Base-by-base conservation (phyloP, 2,329 filamentous ascomycete species). In the Phaeosphaeria sp. region DNA sequence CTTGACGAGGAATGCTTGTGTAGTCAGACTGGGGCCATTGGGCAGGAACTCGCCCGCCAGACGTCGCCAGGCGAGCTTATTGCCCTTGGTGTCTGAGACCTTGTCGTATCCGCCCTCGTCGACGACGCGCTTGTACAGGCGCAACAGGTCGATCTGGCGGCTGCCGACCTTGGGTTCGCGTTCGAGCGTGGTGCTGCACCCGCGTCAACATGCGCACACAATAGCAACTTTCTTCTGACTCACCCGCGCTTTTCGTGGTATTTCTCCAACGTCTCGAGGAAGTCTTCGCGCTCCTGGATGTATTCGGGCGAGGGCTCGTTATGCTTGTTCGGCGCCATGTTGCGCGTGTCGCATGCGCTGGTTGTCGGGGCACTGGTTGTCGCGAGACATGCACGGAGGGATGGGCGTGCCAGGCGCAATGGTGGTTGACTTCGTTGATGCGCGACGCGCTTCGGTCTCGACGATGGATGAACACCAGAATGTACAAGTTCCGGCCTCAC, bases 1-100 rank as follows among this genome's bases (percentile, higher is more conserved):
- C 80, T 97, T 97, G 55, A 96, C 82, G 57, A 90, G 86, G 78
- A 96, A 96, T 15, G 92, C 92, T 57, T 92, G 87, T n/a, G 92
- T 91, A 6, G 92, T 86, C 59, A 91, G 87, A 72, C 94, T 93
- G 20, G 61, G 67, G 55, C 88, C 88, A 71, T 87, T 87, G 62
- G 93, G 86, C 49, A 91, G 87, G 56, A 96, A 89, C 67, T 93
- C 89, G 52, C 88, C 84, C 13, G 90, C 91, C 68, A 96, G 85
- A 67, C 87, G 88, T 63, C 92, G 87, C 93, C 93, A 97, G 51
- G 91, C 90, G 63, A 96, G 85, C 81, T 94, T 95, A 75, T 94
- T 79, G 87, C 89, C 60, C 86, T 93, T 74, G 25, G 80, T 83
- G 63, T 84, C 81, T 21, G 81, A 83, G 49, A 94, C 87, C 74